Evolutionary conservation across 73 alveolate species (phyloP).

Genomic region (Paramecium sexaurelia): DNA sequence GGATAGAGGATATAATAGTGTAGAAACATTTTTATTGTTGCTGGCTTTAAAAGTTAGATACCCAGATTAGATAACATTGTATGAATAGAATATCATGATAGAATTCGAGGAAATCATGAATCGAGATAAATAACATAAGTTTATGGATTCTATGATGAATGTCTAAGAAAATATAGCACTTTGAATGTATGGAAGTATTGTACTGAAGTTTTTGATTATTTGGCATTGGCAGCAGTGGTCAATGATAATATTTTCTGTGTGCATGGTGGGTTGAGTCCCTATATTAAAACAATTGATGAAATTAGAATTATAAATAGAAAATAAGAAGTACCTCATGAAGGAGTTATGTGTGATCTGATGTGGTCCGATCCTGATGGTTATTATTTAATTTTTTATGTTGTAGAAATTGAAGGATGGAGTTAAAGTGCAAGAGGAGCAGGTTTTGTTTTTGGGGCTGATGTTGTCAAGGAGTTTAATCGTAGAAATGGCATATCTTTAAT

Average conservation of each 20-base stretch:
- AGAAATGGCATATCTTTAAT: constrained; percentile 85
- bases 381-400: constrained; percentile 34
- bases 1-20: constrained; percentile 92
- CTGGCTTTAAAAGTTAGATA: constrained; percentile 85
- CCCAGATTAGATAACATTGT: neutral
- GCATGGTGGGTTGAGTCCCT: constrained; percentile 96
- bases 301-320: constrained; percentile 79
- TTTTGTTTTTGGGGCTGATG: constrained; percentile 92
- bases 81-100: neutral
- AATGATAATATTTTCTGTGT: constrained; percentile 92
- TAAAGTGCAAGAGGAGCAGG: constrained; percentile 98
- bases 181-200: constrained; percentile 99
- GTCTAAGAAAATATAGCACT: constrained; percentile 94
- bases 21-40: constrained; percentile 90
- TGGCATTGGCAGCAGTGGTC: constrained; percentile 96
- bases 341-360: constrained; percentile 94
- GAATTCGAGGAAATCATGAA: constrained; percentile 89
- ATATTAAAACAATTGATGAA: constrained; percentile 54
- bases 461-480: constrained; percentile 84
- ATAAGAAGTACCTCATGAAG: constrained; percentile 95
- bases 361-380: constrained; percentile 96
- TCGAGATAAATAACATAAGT: constrained; percentile 85
- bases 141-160: constrained; percentile 95
- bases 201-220: constrained; percentile 98
- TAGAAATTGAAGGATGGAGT: constrained; percentile 87